These are phyloP conservation scores for Zangia roseola DNA, from an alignment of 768 basidiomycete species.

Conservation along the genomic window DNA sequence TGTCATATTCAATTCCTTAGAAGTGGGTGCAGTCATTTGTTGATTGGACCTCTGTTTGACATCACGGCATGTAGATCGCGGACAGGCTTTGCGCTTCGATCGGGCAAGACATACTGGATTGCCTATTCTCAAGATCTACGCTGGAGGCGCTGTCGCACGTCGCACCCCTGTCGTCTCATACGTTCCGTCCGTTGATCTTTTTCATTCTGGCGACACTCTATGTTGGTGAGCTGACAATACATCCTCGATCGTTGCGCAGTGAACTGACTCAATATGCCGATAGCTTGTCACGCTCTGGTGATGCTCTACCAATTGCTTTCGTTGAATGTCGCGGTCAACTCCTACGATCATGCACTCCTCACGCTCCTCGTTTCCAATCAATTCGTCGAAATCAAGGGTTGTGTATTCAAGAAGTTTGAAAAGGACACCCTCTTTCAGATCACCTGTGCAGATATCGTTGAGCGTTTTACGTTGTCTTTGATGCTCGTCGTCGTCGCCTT, in stretches of 20 bases:
- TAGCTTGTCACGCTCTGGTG: slow-evolving; percentile 88
- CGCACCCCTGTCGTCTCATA: slow-evolving; percentile 57
- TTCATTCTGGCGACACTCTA: slow-evolving; percentile 82
- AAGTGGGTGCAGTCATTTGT: slow-evolving; percentile 54
- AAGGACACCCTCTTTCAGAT: slow-evolving; percentile 99
- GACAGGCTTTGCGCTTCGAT: slow-evolving; percentile 94
- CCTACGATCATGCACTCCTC: slow-evolving; percentile 92
- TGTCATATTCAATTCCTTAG: slow-evolving; percentile 97
- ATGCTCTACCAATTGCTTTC: slow-evolving; percentile 95
- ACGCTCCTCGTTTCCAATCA: slow-evolving; percentile 96
- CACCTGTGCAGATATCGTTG: slow-evolving; percentile 98
- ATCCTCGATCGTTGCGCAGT: not conserved
- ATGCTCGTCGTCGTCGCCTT: slow-evolving; percentile 93
- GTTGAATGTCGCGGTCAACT: slow-evolving; percentile 96
- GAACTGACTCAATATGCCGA: not conserved
- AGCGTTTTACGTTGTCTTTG: slow-evolving; percentile 87
- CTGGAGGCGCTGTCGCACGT: slow-evolving; percentile 69
- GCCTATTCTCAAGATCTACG: slow-evolving; percentile 91
- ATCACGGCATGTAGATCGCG: slow-evolving; percentile 64
- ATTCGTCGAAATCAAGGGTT: slow-evolving; percentile 99
- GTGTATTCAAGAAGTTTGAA: slow-evolving; percentile 99
- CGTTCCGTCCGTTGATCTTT: slow-evolving; percentile 78
- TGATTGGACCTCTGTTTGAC: not conserved
- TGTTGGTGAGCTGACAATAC: slow-evolving; percentile 53
- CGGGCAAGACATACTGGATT: slow-evolving; percentile 96